Conservation (phyloP, 2,329 filamentous ascomycete genomes). For the Hirsutella minnesotensis region DNA sequence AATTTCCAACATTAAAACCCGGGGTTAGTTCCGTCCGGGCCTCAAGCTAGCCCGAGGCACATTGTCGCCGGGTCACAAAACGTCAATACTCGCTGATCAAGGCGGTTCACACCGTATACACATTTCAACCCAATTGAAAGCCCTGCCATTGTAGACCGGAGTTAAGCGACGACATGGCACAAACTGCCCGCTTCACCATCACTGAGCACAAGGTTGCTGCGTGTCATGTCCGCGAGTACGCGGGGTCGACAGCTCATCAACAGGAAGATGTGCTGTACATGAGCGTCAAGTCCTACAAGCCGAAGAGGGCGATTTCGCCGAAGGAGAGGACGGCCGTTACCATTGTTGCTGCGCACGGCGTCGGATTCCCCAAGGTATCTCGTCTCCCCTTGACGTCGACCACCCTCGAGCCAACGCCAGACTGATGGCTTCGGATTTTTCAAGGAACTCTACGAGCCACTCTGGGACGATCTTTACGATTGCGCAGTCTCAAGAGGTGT, state of each 20-base stretch:
- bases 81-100: too few species aligned
- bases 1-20: too few species aligned
- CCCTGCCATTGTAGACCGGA: too few species aligned
- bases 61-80: too few species aligned
- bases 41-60: too few species aligned
- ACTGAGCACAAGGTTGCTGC: background rate
- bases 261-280: conserved; percentile 62
- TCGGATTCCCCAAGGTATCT: conserved; percentile 71
- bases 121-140: too few species aligned
- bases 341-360: conserved; percentile 70
- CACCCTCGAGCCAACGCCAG: background rate
- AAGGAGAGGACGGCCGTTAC: conserved; percentile 59
- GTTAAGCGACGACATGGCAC: too few species aligned
- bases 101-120: too few species aligned
- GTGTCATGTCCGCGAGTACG: conserved; percentile 58
- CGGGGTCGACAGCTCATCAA: conserved; percentile 50
- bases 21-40: too few species aligned
- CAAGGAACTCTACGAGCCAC: conserved; percentile 75
- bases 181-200: background rate
- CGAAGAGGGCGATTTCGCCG: conserved; percentile 50
- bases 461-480: conserved; percentile 61
- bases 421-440: background rate
- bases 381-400: background rate
- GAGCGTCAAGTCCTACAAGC: conserved; percentile 72
- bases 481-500: conserved; percentile 33